phyloP scores from a whole-genome alignment of 1,139 yeast genomes.

The Candida sanyaensis region DNA sequence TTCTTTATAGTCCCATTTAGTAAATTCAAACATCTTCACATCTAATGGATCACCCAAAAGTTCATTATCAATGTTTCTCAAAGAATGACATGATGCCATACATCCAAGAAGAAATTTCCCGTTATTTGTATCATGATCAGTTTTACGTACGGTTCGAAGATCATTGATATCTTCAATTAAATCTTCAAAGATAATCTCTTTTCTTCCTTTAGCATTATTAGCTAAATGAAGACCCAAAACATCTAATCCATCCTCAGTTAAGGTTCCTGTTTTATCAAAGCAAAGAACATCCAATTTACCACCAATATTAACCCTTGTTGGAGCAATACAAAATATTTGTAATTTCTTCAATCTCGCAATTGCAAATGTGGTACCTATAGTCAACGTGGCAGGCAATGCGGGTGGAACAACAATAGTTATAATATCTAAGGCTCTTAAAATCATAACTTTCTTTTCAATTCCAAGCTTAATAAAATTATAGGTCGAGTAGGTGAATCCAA shows the following conservation, averaged over 20 bases:
- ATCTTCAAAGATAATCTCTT: conserved; percentile 53
- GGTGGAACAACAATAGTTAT: conserved; percentile 98
- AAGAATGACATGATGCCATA: conserved; percentile 86
- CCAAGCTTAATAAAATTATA: conserved; percentile 80
- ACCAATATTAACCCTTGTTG: conserved; percentile 90
- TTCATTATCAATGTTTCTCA: conserved; percentile 75
- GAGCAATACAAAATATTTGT: conserved; percentile 85
- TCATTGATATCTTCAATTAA: conserved; percentile 31
- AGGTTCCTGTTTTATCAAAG: conserved; percentile 96
- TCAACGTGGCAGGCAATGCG: conserved; percentile 94
- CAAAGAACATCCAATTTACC: conserved; percentile 90
- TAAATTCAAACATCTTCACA: conserved; percentile 87
- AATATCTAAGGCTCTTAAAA: conserved; percentile 87
- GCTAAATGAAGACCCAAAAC: conserved; percentile 82
- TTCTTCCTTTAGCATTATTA: conserved; percentile 51
- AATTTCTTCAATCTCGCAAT: conserved; percentile 64
- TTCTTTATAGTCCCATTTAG: conserved; percentile 75
- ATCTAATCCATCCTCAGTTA: conserved; percentile 95
- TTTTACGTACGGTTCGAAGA: conserved; percentile 5
- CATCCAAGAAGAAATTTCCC: conserved; percentile 46
- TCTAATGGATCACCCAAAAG: conserved; percentile 93
- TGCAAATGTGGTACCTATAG: conserved; percentile 95
- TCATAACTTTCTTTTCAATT: conserved; percentile 64
- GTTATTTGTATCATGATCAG: conserved; percentile 30
- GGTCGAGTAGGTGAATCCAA: conserved; percentile 86